A percentile compares a stretch with the other conserved stretches of the same genome.
Conservation (phyloP, 148 eudicot genomes). For the Chenopodium formosanum region DNA sequence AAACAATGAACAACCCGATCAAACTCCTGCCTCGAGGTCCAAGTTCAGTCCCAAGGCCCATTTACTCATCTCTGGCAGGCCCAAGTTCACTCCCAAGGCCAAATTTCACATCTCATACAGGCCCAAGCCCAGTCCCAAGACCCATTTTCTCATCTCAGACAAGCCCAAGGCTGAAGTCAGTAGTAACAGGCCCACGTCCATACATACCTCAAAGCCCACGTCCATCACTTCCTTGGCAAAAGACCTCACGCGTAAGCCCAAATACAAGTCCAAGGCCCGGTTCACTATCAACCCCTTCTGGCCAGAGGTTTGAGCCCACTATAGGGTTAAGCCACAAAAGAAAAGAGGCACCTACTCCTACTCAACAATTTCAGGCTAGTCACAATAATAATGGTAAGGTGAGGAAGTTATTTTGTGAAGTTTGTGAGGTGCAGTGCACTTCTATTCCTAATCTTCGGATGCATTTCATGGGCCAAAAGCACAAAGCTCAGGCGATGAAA, state of each 20-base stretch:
- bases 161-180: slow-evolving; percentile 1
- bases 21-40: neutral
- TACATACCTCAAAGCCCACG: neutral
- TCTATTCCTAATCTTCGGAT: slow-evolving; percentile 30
- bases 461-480: slow-evolving; percentile 49
- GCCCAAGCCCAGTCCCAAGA: neutral
- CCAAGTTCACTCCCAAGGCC: neutral
- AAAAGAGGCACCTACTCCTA: slow-evolving; percentile 17
- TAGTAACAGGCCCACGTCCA: neutral
- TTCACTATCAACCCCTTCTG: neutral
- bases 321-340: slow-evolving; percentile 17
- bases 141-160: neutral
- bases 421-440: slow-evolving; percentile 25
- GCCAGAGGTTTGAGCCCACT: neutral
- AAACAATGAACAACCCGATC: no score
- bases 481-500: slow-evolving; percentile 35
- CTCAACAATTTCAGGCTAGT: neutral
- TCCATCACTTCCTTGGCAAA: neutral
- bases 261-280: neutral
- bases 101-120: no score
- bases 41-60: neutral
- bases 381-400: neutral
- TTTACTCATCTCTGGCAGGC: no score
- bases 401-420: slow-evolving; percentile 19
- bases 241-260: neutral